Base-by-base conservation (phyloP, 2,329 filamentous ascomycete genomes). In the Hypomyces perniciosus region DNA sequence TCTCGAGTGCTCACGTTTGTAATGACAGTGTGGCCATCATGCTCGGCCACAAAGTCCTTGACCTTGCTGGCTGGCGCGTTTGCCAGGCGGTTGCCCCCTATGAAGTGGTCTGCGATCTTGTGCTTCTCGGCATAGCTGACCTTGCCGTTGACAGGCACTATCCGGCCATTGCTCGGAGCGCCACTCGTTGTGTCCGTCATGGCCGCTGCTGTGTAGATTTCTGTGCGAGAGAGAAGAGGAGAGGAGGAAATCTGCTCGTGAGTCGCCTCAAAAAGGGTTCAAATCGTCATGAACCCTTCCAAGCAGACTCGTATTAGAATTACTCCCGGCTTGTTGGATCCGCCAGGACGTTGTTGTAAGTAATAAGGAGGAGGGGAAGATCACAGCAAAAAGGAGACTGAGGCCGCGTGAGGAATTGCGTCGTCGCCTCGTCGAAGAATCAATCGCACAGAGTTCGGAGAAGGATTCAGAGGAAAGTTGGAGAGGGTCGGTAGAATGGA, bases 21-120 rank as follows among this genome's bases (percentile, higher is more conserved):
- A 68, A 99, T 99, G 70, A 97, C 92, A 20, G 93, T 97, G 79
- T 99, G 93, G 55, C 93, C 93, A 65, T 91, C 88, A 71, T 95
- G 80, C 54, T 80, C 78, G 47, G 88, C 83, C 44, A 99, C 92
- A 74, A 97, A 99, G 72, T 99, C 92, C 80, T 96, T 97, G 56
- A 99, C 89, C 65, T 85, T 86, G 69, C 91, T 86, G 35, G 90
- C 81, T 41, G 87, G 74, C 46, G 93, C 93, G 67, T 86, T 86
- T 57, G 83, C 84, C 57, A 99, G 74, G 67, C 84, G 82, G 76
- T 96, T 96, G 58, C 93, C 92, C 63, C 93, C 93, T 69, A 97
- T 95, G 74, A 97, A 99, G 77, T 99, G 93, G 72, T 90, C 79
- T 56, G 90, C 83, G 56, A 99, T 72, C 59, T 88, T 84, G 76